Evolutionary conservation across 345 rosid species (phyloP).

Genomic region (Lepidium sativum): DNA sequence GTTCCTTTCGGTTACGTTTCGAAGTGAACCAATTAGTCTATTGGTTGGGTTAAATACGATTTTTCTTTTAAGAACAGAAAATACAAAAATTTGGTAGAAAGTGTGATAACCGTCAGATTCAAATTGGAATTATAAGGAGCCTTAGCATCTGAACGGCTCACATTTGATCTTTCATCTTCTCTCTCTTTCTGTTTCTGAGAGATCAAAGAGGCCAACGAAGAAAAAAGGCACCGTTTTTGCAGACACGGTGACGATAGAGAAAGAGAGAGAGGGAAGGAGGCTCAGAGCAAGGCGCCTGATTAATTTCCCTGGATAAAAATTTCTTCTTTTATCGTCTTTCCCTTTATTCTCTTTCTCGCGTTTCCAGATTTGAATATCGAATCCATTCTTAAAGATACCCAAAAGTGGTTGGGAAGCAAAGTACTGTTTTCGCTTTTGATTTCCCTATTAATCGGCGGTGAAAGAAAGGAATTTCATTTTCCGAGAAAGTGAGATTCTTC

Average conservation of each 20-base stretch:
- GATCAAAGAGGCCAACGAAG: constrained; percentile 28
- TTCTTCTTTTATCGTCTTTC: background rate
- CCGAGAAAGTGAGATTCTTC: background rate
- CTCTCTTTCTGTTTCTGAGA: constrained; percentile 1
- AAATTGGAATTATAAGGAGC: constrained; percentile 20
- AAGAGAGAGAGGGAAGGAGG: background rate
- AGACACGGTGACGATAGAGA: constrained; percentile 24
- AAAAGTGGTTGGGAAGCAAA: constrained; percentile 27
- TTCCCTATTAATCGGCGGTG: constrained; percentile 7
- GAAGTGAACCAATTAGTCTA: background rate
- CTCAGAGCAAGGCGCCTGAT: constrained; percentile 15
- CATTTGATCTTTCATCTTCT: constrained; percentile 12
- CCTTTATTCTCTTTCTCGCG: constrained; percentile 8
- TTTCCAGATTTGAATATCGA: constrained; percentile 18
- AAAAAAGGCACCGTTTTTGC: constrained; percentile 33
- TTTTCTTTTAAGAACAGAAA: background rate
- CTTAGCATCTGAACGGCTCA: constrained; percentile 20
- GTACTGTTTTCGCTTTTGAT: background rate
- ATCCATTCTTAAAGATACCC: constrained; percentile 16
- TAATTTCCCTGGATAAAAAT: constrained; percentile 23
- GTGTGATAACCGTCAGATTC: constrained; percentile 29
- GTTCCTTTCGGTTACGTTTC: background rate
- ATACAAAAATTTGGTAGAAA: background rate
- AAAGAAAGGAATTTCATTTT: constrained; percentile 16
- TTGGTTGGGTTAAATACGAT: constrained; percentile 4